Evolutionary conservation across 2,329 filamentous ascomycete species (phyloP).

Genomic region (Dichotomopilus funicola): DNA sequence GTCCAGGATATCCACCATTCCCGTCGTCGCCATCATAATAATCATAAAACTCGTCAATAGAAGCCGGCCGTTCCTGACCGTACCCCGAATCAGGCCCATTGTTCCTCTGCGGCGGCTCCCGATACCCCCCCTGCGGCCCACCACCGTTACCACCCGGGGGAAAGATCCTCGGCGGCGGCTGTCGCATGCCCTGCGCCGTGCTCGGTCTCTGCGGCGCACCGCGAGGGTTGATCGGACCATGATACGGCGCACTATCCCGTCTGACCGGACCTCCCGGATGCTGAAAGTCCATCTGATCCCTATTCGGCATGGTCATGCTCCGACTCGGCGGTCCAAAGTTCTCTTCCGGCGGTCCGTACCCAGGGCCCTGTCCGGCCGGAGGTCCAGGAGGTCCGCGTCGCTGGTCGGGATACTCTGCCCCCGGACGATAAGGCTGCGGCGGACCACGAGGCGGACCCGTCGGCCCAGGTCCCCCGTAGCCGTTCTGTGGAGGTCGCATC

Average conservation of each 20-base stretch:
- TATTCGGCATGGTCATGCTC: slow-evolving; percentile 56
- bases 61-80: slow-evolving; percentile 32
- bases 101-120: slow-evolving; percentile 28
- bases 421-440: slow-evolving; percentile 32
- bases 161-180: slow-evolving; percentile 48
- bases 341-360: slow-evolving; percentile 29
- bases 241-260: slow-evolving; percentile 41
- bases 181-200: slow-evolving; percentile 47
- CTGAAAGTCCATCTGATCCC: slow-evolving; percentile 37
- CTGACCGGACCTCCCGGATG: slow-evolving; percentile 31
- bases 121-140: slow-evolving; percentile 30
- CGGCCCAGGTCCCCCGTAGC: slow-evolving; percentile 24
- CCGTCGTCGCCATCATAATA: slow-evolving; percentile 44
- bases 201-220: slow-evolving; percentile 47
- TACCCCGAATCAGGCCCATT: slow-evolving; percentile 30
- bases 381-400: slow-evolving; percentile 27
- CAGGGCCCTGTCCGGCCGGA: slow-evolving; percentile 10
- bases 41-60: slow-evolving; percentile 49
- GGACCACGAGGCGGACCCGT: slow-evolving; percentile 28
- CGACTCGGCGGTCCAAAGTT: slow-evolving; percentile 47
- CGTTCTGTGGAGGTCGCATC: slow-evolving; percentile 28
- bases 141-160: slow-evolving; percentile 36
- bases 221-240: slow-evolving; percentile 30
- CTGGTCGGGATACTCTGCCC: slow-evolving; percentile 31
- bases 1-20: slow-evolving; percentile 27